These are phyloP conservation scores for Podospora anserina DNA, from an alignment of 495 filamentous ascomycete species.

Conservation along the genomic window DNA sequence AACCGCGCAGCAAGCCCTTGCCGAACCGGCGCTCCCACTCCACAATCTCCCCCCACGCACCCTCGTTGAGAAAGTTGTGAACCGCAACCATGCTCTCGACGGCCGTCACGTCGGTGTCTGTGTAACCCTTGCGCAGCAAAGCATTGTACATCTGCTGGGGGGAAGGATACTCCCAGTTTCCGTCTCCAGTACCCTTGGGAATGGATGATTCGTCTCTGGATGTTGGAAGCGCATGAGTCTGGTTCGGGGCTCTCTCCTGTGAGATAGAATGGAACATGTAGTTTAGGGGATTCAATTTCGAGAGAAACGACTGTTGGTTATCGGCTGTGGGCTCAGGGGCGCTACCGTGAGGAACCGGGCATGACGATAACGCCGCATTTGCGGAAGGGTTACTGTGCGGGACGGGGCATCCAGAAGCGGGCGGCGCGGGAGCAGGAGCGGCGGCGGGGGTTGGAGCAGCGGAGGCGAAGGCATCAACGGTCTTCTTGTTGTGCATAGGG, in stretches of 20 bases:
- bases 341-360: slow-evolving; percentile 48
- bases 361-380: slow-evolving; percentile 46
- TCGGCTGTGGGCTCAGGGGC: slow-evolving; percentile 26
- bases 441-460: background rate
- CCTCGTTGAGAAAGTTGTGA: slow-evolving; percentile 97
- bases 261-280: slow-evolving; percentile 90
- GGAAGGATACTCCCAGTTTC: slow-evolving; percentile 96
- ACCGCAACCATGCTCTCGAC: slow-evolving; percentile 98
- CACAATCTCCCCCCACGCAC: slow-evolving; percentile 90
- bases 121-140: slow-evolving; percentile 90
- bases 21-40: slow-evolving; percentile 86
- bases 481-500: slow-evolving; percentile 74
- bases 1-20: slow-evolving; percentile 65
- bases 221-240: slow-evolving; percentile 69
- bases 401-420: slow-evolving; percentile 43
- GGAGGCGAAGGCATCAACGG: slow-evolving; percentile 44
- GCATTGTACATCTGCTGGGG: slow-evolving; percentile 99
- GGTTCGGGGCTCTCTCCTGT: slow-evolving; percentile 67
- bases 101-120: slow-evolving; percentile 84
- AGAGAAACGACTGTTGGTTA: slow-evolving; percentile 49
- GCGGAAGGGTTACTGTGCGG: slow-evolving; percentile 46
- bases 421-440: slow-evolving; percentile 30
- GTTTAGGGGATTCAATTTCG: slow-evolving; percentile 87
- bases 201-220: slow-evolving; percentile 81
- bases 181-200: slow-evolving; percentile 68